A percentile compares a stretch with the other conserved stretches of the same genome.
phyloP scores from a whole-genome alignment of 345 rosid species.

The Populus euphratica region DNA sequence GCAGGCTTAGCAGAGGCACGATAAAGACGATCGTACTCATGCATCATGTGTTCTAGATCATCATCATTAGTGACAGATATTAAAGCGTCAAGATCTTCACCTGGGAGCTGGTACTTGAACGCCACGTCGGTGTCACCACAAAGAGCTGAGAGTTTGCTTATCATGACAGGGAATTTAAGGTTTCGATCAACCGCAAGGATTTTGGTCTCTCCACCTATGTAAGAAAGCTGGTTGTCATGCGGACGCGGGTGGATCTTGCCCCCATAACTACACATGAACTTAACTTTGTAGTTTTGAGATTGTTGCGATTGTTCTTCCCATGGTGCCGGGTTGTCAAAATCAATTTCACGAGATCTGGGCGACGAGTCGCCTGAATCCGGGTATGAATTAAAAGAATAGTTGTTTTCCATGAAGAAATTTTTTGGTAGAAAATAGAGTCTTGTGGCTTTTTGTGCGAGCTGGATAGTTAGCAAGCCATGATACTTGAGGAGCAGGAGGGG shows the following conservation, averaged over 20 bases:
- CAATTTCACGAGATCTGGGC: slow-evolving; percentile 92
- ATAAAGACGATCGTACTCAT: slow-evolving; percentile 76
- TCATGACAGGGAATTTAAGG: slow-evolving; percentile 51
- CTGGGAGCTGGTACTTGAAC: slow-evolving; percentile 92
- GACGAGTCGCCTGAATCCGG: slow-evolving; percentile 91
- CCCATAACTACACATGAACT: slow-evolving; percentile 86
- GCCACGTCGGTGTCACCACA: slow-evolving; percentile 47
- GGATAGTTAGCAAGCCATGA: slow-evolving; percentile 3
- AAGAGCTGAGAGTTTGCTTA: slow-evolving; percentile 58
- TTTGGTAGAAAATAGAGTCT: not conserved
- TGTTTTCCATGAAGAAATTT: slow-evolving; percentile 51
- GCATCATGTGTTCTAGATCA: slow-evolving; percentile 93
- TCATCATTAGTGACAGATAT: slow-evolving; percentile 92
- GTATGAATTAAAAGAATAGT: slow-evolving; percentile 52
- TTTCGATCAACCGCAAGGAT: slow-evolving; percentile 75
- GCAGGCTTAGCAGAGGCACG: slow-evolving; percentile 72
- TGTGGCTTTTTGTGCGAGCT: not conserved
- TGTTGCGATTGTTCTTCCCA: slow-evolving; percentile 67
- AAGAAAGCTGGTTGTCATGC: slow-evolving; percentile 83
- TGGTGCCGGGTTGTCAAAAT: slow-evolving; percentile 69
- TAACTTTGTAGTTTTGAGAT: slow-evolving; percentile 46
- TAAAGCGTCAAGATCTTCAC: slow-evolving; percentile 91
- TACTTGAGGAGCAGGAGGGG: not conserved
- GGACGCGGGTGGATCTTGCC: slow-evolving; percentile 97
- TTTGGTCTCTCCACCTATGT: slow-evolving; percentile 88